Evolutionary conservation across 2,329 filamentous ascomycete genomes (phyloP).

Genomic region (Fusarium xyrophilum): DNA sequence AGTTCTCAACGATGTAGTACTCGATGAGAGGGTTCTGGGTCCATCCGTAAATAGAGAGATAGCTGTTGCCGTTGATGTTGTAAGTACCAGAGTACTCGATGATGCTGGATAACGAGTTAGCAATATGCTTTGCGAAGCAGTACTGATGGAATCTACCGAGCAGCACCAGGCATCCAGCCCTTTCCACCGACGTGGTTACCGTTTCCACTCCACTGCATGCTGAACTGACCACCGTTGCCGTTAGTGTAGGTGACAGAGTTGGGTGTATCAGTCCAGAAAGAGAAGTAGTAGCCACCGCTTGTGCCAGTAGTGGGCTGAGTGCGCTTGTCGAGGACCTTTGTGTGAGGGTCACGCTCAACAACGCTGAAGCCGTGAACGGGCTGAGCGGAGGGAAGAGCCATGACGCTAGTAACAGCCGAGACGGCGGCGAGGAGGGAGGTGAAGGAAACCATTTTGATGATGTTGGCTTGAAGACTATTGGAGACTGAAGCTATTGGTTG

Average conservation of each 20-base stretch:
- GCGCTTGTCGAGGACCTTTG: slow-evolving; percentile 39
- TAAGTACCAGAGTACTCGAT: slow-evolving; percentile 44
- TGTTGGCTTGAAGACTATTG: neutral
- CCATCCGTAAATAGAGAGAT: slow-evolving; percentile 51
- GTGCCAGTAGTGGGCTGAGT: slow-evolving; percentile 48
- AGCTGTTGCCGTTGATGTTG: slow-evolving; percentile 47
- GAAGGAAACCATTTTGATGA: slow-evolving; percentile 35
- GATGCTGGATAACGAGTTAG: slow-evolving; percentile 16
- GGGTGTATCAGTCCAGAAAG: slow-evolving; percentile 57
- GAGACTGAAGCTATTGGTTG: neutral
- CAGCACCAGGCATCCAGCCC: slow-evolving; percentile 36
- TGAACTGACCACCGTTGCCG: slow-evolving; percentile 52
- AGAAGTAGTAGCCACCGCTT: slow-evolving; percentile 54
- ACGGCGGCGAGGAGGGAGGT: slow-evolving; percentile 33
- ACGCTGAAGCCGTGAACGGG: neutral
- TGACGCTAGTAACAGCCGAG: slow-evolving; percentile 25
- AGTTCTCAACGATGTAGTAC: slow-evolving; percentile 51
- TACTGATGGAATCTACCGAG: slow-evolving; percentile 40
- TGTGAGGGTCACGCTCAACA: neutral
- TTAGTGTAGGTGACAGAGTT: slow-evolving; percentile 55
- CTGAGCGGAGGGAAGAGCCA: slow-evolving; percentile 28
- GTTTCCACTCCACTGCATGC: slow-evolving; percentile 51
- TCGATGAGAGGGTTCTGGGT: slow-evolving; percentile 48
- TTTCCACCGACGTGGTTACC: slow-evolving; percentile 41
- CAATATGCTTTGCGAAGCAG: neutral